Conservation (phyloP, 768 basidiomycete genomes). For the Tricholomella constricta region DNA sequence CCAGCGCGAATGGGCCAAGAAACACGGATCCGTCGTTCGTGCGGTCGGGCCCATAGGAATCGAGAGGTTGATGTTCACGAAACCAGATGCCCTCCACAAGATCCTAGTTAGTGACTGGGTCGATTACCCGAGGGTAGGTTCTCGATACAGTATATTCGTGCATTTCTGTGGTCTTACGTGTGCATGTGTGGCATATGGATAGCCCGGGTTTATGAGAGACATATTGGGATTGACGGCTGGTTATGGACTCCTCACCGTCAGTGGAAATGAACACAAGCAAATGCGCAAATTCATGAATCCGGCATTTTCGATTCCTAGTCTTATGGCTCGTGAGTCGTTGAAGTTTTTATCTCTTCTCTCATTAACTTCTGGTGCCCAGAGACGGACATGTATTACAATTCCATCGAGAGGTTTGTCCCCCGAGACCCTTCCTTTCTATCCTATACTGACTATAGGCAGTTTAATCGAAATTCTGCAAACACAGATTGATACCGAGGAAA, state of each 20-base stretch:
- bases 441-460: slow-evolving; percentile 17
- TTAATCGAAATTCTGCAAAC: slow-evolving; percentile 39
- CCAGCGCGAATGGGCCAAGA: slow-evolving; percentile 48
- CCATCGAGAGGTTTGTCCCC: slow-evolving; percentile 42
- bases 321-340: slow-evolving; percentile 34
- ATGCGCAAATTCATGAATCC: slow-evolving; percentile 56
- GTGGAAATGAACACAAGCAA: slow-evolving; percentile 48
- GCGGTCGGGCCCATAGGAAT: slow-evolving; percentile 47
- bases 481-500: slow-evolving; percentile 27
- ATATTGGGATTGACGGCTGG: slow-evolving; percentile 44
- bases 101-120: slow-evolving; percentile 47
- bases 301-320: slow-evolving; percentile 48
- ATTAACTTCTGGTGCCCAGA: slow-evolving; percentile 25
- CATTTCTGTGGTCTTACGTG: not conserved
- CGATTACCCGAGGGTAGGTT: slow-evolving; percentile 43
- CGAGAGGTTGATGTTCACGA: slow-evolving; percentile 46
- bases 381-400: slow-evolving; percentile 48
- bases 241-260: slow-evolving; percentile 49
- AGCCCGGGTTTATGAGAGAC: slow-evolving; percentile 48
- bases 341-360: not conserved
- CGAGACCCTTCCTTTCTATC: not conserved
- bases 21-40: slow-evolving; percentile 45
- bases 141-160: not conserved
- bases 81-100: slow-evolving; percentile 46
- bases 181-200: not conserved